phyloP scores from a whole-genome alignment of 2,329 filamentous ascomycete genomes.

The Colletotrichum brevisporum region DNA sequence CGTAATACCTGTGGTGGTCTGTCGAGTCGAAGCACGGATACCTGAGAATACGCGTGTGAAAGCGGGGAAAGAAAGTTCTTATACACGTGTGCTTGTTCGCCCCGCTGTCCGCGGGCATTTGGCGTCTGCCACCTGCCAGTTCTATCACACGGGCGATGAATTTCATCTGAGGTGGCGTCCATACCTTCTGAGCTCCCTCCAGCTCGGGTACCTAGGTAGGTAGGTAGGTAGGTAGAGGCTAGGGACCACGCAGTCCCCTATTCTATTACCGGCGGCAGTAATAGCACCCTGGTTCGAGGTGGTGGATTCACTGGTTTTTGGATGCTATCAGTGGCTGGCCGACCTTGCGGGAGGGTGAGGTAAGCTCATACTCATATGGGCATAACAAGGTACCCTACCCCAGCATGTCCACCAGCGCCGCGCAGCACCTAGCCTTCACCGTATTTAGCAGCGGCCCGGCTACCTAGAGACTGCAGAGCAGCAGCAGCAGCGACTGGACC shows the following conservation, averaged over 20 bases:
- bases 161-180: constrained; percentile 33
- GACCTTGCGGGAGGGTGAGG: not conserved
- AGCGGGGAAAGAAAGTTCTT: not conserved
- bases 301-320: constrained; percentile 1
- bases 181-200: constrained; percentile 17
- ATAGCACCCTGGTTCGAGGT: not conserved
- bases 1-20: too few relatives aligned
- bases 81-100: not conserved
- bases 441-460: constrained; percentile 9
- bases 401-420: constrained; percentile 9
- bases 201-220: not conserved
- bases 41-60: too few relatives aligned
- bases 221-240: too few relatives aligned
- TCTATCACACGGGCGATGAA: too few relatives aligned
- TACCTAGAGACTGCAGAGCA: constrained; percentile 1
- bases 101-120: constrained; percentile 26
- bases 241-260: too few relatives aligned
- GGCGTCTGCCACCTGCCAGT: constrained; percentile 37
- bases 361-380: too few relatives aligned
- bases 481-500: constrained; percentile 6
- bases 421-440: not conserved
- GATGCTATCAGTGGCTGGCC: constrained; percentile 31
- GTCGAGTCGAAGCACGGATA: too few relatives aligned
- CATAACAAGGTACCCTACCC: not conserved
- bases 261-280: too few relatives aligned